Percentiles rank a stretch among this genome's conserved stretches.
These are phyloP conservation scores for Boeremia lycopersici DNA, from an alignment of 2,329 filamentous ascomycete species.

Conservation along the genomic window DNA sequence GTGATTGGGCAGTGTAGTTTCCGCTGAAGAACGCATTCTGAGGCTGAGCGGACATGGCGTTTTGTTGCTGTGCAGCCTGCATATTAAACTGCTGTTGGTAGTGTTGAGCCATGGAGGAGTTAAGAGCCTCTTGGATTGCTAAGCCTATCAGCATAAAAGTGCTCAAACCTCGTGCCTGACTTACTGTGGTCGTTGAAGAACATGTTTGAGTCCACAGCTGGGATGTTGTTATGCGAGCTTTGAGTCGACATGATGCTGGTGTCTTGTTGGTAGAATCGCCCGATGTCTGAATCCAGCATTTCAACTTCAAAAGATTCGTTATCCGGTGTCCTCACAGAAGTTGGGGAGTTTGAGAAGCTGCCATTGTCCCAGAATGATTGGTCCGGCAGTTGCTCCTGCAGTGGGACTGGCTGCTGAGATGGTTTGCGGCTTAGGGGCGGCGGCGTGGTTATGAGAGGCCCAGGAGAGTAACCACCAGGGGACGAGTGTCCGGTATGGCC, in stretches of 20 bases:
- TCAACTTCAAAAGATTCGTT: slow-evolving; percentile 41
- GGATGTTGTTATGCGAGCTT: slow-evolving; percentile 27
- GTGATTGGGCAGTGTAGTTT: slow-evolving; percentile 23
- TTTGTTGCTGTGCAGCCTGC: slow-evolving; percentile 24
- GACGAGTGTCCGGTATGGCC: slow-evolving; percentile 40
- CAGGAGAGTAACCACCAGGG: slow-evolving; percentile 42
- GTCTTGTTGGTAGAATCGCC: slow-evolving; percentile 37
- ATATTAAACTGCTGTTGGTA: slow-evolving; percentile 29
- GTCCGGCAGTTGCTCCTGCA: slow-evolving; percentile 37
- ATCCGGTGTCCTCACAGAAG: slow-evolving; percentile 44
- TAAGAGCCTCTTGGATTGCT: slow-evolving; percentile 36
- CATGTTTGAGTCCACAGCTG: slow-evolving; percentile 30
- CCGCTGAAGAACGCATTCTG: slow-evolving; percentile 28
- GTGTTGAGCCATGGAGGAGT: slow-evolving; percentile 31
- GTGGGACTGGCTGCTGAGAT: slow-evolving; percentile 38
- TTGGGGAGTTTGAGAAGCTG: slow-evolving; percentile 44
- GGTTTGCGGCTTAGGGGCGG: slow-evolving; percentile 39
- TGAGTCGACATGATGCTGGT: slow-evolving; percentile 34
- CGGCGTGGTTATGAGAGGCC: slow-evolving; percentile 41
- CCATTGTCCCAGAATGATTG: slow-evolving; percentile 41
- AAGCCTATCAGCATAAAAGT: slow-evolving; percentile 19
- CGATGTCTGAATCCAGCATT: slow-evolving; percentile 40
- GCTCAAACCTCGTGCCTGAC: slow-evolving; percentile 1
- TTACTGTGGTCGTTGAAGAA: slow-evolving; percentile 34
- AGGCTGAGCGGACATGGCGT: slow-evolving; percentile 23